Base-by-base conservation (phyloP, 495 filamentous ascomycete species). In the Neurospora sp. region DNA sequence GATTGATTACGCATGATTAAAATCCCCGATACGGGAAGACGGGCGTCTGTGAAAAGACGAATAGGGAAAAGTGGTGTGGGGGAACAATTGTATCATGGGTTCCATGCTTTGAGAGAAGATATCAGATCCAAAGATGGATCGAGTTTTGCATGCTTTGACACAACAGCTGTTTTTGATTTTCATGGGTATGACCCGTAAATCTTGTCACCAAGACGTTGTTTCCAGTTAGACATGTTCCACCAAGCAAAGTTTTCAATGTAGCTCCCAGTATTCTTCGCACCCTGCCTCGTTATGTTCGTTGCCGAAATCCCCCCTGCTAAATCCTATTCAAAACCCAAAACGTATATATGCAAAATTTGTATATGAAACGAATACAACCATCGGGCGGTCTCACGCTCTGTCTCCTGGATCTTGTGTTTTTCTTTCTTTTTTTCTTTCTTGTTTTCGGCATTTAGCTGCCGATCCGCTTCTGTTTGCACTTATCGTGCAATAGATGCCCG, bases 401-500 rank as follows among this genome's bases (percentile, higher is more conserved):
- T 5, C 22, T 12, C 31, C 70, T 12, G 2, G n/a, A 69, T 40
- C 40, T 18, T 14, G 18, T 5, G 42, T 44, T 44, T 27, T 18
- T 59, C 14, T 14, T 41, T 68, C 16, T 27, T 68, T 39, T 31
- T 22, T 38, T 14, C 35, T 6, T n/a, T 70, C 20, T 40, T 69
- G 35, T 46, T 71, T 69, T 48, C 31, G 68, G 70, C 7, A 40
- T 40, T 44, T 74, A 74, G 80, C 73, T 82, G 68, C 74, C 79
- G 75, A 82, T 85, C 74, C 87, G 79, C 74, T 88, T 81, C 74
- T 84, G 84, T 82, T 96, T 96, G 85, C 94, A 97, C 81, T 97
- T 97, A 76, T 94, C 94, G 80, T 96, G 92, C 18, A 89, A 86
- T 79, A 96, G 83, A 78, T 97, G 94, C 16, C 94, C 94, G 79